These are phyloP conservation scores for Amauroascus verrucosus DNA, from an alignment of 2,329 filamentous ascomycete genomes.

Conservation along the genomic window DNA sequence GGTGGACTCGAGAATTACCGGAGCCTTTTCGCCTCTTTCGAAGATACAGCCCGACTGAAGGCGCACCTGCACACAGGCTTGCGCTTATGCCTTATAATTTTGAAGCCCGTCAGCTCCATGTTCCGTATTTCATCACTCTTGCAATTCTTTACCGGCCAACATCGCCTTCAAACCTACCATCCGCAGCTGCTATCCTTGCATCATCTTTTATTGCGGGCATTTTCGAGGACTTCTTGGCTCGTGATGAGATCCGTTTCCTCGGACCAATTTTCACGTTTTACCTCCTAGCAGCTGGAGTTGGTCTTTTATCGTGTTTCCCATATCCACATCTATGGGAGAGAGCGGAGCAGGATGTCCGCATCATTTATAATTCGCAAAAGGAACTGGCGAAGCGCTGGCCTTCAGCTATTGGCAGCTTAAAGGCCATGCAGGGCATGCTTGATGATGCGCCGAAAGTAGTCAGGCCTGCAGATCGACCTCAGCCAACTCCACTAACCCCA, in stretches of 20 bases:
- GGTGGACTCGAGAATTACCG: slow-evolving; percentile 32
- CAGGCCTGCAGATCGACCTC: slow-evolving; percentile 13
- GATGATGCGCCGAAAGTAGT: slow-evolving; percentile 16
- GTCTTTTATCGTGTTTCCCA: slow-evolving; percentile 30
- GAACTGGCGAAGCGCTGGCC: slow-evolving; percentile 24
- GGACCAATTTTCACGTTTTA: slow-evolving; percentile 38
- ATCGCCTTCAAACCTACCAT: slow-evolving; percentile 24
- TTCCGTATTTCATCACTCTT: slow-evolving; percentile 33
- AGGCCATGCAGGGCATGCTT: slow-evolving; percentile 21
- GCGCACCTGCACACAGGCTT: slow-evolving; percentile 11
- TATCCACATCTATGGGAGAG: slow-evolving; percentile 19
- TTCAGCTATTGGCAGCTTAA: slow-evolving; percentile 23
- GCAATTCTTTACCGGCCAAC: slow-evolving; percentile 32
- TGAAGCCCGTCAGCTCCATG: slow-evolving; percentile 32
- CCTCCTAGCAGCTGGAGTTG: slow-evolving; percentile 32
- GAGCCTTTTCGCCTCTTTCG: slow-evolving; percentile 22
- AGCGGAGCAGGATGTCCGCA: slow-evolving; percentile 18
- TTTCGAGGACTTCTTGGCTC: slow-evolving; percentile 37
- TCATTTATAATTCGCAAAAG: slow-evolving; percentile 22
- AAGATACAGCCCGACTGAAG: slow-evolving; percentile 11
- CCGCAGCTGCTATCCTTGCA: slow-evolving; percentile 32
- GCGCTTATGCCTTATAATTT: slow-evolving; percentile 25
- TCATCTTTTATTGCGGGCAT: slow-evolving; percentile 37
- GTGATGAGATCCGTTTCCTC: slow-evolving; percentile 36
- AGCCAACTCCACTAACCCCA: slow-evolving; percentile 16